phyloP scores from a whole-genome alignment of 2,329 filamentous ascomycete species.

The Colletotrichum falcatum region DNA sequence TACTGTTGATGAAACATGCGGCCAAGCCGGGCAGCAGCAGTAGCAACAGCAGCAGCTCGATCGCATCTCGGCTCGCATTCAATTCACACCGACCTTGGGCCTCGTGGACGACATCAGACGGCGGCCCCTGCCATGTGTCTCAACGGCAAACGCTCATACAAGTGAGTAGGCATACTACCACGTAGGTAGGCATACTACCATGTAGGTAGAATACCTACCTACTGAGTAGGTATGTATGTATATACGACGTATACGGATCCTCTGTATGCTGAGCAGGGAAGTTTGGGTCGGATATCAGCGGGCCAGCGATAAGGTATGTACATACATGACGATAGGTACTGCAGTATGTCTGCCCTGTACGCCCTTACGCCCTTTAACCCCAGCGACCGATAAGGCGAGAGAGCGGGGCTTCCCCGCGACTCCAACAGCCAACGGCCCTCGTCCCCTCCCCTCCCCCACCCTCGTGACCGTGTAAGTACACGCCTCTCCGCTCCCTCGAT shows the following conservation, averaged over 20 bases:
- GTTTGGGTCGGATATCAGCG: conserved; percentile 41
- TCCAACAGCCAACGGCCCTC: neutral
- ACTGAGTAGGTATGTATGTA: no score
- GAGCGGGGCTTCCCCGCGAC: conserved; percentile 40
- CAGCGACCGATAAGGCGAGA: conserved; percentile 33
- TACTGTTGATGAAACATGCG: conserved; percentile 4
- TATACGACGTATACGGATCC: no score
- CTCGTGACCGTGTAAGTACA: conserved; percentile 37
- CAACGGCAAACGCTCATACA: neutral
- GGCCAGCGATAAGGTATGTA: conserved; percentile 29
- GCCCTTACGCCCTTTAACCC: conserved; percentile 33
- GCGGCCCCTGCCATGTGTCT: neutral
- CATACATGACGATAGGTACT: neutral
- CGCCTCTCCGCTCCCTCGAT: conserved; percentile 7
- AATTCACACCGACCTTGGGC: neutral
- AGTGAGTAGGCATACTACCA: no score
- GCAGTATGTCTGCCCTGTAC: neutral
- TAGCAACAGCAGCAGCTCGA: neutral
- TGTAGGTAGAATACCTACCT: no score
- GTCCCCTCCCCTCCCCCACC: neutral
- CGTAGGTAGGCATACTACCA: no score
- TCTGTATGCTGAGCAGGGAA: conserved; percentile 31
- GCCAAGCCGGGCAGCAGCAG: neutral
- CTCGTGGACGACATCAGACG: neutral
- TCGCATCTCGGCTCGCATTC: conserved; percentile 6